Base-by-base conservation (phyloP, 2,329 filamentous ascomycete species). In the Pseudofabraea citricarpa region DNA sequence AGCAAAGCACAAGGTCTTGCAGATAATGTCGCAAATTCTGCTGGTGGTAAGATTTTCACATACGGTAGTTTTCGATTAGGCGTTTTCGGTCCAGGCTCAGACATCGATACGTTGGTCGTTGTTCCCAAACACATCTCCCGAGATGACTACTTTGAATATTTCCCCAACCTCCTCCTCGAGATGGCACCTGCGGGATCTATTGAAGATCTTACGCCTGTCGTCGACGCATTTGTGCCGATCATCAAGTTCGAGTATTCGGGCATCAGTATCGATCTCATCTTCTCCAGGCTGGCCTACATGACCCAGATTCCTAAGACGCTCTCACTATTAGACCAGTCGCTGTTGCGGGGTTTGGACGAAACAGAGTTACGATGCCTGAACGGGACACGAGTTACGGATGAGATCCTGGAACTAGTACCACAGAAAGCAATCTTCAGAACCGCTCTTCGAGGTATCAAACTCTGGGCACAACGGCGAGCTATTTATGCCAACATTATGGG, bases 401-500 rank as follows among this genome's bases (percentile, higher is more conserved):
- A 96, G 61, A 95, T 98, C 39, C 70, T 98, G 32, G 78, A 83
- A 36, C 73, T 95, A 7, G 90, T 98, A 2, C 93, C 93, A 1
- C 88, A 97, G 61, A 79, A 85, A 56, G 89, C 86, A 55, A 89
- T 90, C 4, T 98, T 98, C 66, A 85, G 89, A 49, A 79, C 90
- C 50, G 93, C 93, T 8, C 66, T 97, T 48, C 81, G 93, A 40
- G 90, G 90, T 12, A 87, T 98, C 70, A 98, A 98, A 67, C 75
- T 98, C 6, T 98, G 93, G 93, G 90, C 93, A 8, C 88, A 95
- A 60, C 81, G 84, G 40, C 86, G 91, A 48, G 93, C 87, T 19
- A 89, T 97, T 37, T 97, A 97, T 61, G 89, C 89, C 51, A 96
- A 96, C 58, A 90, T 97, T 51, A 90, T 95, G 65, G 93, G 93